Evolutionary conservation across 2,329 filamentous ascomycete species (phyloP).

Genomic region (Phialophora verrucosa): DNA sequence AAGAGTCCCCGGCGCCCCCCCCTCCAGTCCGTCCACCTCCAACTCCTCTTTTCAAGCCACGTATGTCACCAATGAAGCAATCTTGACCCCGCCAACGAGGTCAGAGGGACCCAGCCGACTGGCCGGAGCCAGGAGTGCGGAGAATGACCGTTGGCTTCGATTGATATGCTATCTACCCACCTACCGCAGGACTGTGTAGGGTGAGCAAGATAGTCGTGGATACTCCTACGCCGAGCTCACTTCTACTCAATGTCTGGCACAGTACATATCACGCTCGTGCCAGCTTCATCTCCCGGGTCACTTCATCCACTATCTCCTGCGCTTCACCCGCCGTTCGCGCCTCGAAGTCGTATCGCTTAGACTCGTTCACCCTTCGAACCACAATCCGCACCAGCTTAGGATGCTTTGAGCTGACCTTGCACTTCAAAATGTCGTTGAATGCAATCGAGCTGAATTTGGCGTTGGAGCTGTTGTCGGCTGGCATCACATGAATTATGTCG

Average conservation of each 20-base stretch:
- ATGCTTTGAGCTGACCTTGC: constrained; percentile 68
- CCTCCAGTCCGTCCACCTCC: constrained; percentile 8
- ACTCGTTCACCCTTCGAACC: constrained; percentile 66
- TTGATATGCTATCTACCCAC: not conserved
- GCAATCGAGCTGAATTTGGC: constrained; percentile 66
- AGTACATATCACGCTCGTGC: constrained; percentile 47
- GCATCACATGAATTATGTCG: constrained; percentile 71
- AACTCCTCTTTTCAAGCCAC: constrained; percentile 27
- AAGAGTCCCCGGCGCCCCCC: not conserved
- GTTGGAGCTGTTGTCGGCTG: constrained; percentile 54
- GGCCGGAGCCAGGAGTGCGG: not conserved
- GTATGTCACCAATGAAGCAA: constrained; percentile 26
- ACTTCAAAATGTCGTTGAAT: constrained; percentile 68
- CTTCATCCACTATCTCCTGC: constrained; percentile 67
- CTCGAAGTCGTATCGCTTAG: constrained; percentile 71
- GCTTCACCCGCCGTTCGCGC: constrained; percentile 63
- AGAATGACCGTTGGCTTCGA: not conserved
- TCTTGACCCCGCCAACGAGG: constrained; percentile 6
- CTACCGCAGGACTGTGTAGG: not conserved
- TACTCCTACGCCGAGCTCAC: not conserved
- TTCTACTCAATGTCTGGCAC: not conserved
- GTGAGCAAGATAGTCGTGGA: too few relatives aligned
- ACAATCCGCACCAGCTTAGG: constrained; percentile 68
- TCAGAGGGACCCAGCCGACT: constrained; percentile 5
- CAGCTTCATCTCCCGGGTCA: constrained; percentile 61